Conservation (phyloP, 305 asterid genomes). For the Fraxinus sp. region DNA sequence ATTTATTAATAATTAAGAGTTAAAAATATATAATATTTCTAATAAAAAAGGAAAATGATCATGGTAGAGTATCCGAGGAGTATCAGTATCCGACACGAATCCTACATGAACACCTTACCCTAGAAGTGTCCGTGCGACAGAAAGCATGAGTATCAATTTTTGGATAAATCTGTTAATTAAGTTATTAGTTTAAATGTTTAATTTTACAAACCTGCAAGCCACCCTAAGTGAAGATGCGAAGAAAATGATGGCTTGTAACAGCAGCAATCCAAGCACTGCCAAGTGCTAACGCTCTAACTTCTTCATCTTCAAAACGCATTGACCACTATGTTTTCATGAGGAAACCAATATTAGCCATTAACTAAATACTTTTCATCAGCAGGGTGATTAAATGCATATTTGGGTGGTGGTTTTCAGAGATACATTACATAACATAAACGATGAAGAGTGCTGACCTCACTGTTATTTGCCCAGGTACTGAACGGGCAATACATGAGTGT, state of each 20-base stretch:
- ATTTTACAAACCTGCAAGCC: slow-evolving; percentile 80
- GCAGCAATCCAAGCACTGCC: slow-evolving; percentile 96
- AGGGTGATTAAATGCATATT: not conserved
- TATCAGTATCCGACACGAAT: too few species aligned
- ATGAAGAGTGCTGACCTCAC: slow-evolving; percentile 65
- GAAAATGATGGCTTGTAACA: slow-evolving; percentile 84
- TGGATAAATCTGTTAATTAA: not conserved
- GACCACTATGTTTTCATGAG: slow-evolving; percentile 77
- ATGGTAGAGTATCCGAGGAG: too few species aligned
- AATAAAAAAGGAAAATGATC: too few species aligned
- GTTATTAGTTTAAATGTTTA: slow-evolving; percentile 1
- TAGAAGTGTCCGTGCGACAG: too few species aligned
- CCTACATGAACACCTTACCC: too few species aligned
- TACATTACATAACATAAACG: slow-evolving; percentile 16
- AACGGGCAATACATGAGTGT: slow-evolving; percentile 96
- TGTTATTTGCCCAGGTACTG: slow-evolving; percentile 91
- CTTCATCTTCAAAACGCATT: slow-evolving; percentile 97
- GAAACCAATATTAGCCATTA: slow-evolving; percentile 27
- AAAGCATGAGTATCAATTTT: not conserved
- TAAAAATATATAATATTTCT: too few species aligned
- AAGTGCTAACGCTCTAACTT: slow-evolving; percentile 86
- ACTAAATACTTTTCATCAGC: not conserved
- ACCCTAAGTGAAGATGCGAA: slow-evolving; percentile 80
- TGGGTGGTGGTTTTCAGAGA: slow-evolving; percentile 17
- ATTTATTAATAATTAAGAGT: too few species aligned